phyloP scores from a whole-genome alignment of 2,329 filamentous ascomycete species.

The Cladophialophora chaetospira region DNA sequence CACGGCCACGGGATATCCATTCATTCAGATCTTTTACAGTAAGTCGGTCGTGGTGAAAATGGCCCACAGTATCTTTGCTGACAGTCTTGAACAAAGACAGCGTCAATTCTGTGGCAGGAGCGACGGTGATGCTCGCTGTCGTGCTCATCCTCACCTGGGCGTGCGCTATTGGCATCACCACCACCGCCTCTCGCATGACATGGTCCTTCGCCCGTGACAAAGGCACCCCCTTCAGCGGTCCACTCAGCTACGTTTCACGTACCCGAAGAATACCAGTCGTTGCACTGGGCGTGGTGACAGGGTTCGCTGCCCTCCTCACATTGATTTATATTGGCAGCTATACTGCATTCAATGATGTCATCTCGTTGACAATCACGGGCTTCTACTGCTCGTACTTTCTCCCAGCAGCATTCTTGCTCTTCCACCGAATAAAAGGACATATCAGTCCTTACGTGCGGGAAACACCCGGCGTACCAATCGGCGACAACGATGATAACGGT shows the following conservation, averaged over 20 bases:
- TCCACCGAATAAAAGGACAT: conserved; percentile 40
- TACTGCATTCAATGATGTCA: conserved; percentile 35
- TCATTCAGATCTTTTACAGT: conserved; percentile 38
- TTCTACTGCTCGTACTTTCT: conserved; percentile 43
- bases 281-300: conserved; percentile 23
- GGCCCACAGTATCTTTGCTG: background rate
- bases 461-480: conserved; percentile 20
- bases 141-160: conserved; percentile 35
- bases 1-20: conserved; percentile 37
- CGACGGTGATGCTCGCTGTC: conserved; percentile 34
- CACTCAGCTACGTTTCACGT: conserved; percentile 36
- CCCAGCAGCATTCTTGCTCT: conserved; percentile 38
- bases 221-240: conserved; percentile 29
- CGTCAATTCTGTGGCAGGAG: conserved; percentile 31
- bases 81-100: conserved; percentile 23
- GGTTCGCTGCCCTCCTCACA: conserved; percentile 27
- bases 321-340: conserved; percentile 36
- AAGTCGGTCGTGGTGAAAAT: conserved; percentile 6
- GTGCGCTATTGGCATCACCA: conserved; percentile 34
- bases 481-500: conserved; percentile 28
- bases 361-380: conserved; percentile 39
- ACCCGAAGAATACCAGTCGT: conserved; percentile 26
- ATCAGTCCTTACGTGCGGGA: conserved; percentile 40
- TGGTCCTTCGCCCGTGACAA: conserved; percentile 33
- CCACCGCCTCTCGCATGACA: conserved; percentile 33